Evolutionary conservation across 2,329 filamentous ascomycete species (phyloP), one percentile per base, ranked within the genome.

Genomic region (Mollisia scopiformis): DNA sequence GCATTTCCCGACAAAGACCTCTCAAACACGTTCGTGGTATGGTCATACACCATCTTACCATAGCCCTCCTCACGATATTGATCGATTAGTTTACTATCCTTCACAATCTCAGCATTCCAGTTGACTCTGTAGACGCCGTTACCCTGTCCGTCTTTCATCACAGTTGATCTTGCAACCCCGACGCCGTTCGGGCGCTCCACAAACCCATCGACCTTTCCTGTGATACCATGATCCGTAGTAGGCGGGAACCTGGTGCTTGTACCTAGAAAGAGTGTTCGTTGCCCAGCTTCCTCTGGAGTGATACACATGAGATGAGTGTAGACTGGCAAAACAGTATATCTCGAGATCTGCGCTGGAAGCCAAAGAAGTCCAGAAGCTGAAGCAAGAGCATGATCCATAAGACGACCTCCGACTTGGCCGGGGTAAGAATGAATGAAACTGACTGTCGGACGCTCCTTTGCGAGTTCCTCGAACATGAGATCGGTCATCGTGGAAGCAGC

Each of bases 401-500:
- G 55, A 3, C 28, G 31, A 7, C 54, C 58, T 6, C 61, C 55
- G 6, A 63, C 61, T 19, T 52, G 28, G 13, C 77, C 75, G 0
- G 77, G 77, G 53, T 71, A 76, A 25, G 67, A 66, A 59, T 78
- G 76, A 7, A 78, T 59, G 57, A 78, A 78, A 1, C 68, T 69
- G 14, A 78, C 70, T 7, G 73, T 71, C 0, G 80, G 80, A 33
- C 82, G 76, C 3, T 31, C 19, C 8, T 73, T 70, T 0, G 81
- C 78, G 6, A 86, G 66, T 7, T 79, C 75, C 49, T 83, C 81
- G 33, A 80, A 69, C 0, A 74, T 70, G 0, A 85, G 72, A 11
- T 79, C 80, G 51, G 79, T 80, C 71, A 84, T 78, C 54, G 77
- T 77, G 6, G 79, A 69, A 41, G 84, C 80, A 8, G 74, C 77